Evolutionary conservation across 371 early-diverging fungal species (phyloP).

Genomic region (Apophysomyces elegans): DNA sequence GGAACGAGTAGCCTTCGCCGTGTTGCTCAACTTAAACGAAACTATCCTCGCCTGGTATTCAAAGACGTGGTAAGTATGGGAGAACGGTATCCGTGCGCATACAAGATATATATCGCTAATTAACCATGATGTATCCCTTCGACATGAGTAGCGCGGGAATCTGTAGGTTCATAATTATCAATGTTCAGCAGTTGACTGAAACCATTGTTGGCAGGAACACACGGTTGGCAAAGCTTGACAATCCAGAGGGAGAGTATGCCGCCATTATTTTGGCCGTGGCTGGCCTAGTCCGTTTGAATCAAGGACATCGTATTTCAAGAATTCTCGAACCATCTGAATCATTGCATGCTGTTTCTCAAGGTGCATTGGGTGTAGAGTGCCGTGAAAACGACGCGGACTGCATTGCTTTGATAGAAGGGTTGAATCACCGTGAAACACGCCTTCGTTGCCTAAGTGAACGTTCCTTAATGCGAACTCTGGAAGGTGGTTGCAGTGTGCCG

Average conservation of each 20-base stretch:
- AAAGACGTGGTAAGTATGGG: constrained; percentile 73
- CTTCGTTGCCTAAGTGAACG: constrained; percentile 85
- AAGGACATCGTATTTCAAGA: constrained; percentile 74
- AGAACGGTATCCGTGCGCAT: too few species aligned
- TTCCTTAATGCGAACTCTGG: constrained; percentile 85
- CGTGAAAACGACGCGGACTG: constrained; percentile 67
- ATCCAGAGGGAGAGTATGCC: constrained; percentile 68
- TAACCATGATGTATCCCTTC: too few species aligned
- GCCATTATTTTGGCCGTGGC: constrained; percentile 92
- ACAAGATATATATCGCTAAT: too few species aligned
- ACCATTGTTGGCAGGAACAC: constrained; percentile 65
- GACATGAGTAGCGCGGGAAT: constrained; percentile 40
- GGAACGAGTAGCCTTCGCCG: constrained; percentile 94
- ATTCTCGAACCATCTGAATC: constrained; percentile 66
- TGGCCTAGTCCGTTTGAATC: constrained; percentile 78
- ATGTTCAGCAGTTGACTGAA: too few species aligned
- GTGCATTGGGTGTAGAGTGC: constrained; percentile 90
- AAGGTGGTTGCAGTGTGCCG: constrained; percentile 97
- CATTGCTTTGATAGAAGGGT: constrained; percentile 48
- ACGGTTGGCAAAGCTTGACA: constrained; percentile 90
- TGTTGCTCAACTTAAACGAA: constrained; percentile 82
- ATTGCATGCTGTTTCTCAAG: constrained; percentile 95
- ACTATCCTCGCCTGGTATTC: constrained; percentile 81
- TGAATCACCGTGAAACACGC: constrained; percentile 73
- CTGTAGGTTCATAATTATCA: constrained; percentile 30